phyloP scores from a whole-genome alignment of 768 basidiomycete species.

The Rubroboletus pulcherrimus region DNA sequence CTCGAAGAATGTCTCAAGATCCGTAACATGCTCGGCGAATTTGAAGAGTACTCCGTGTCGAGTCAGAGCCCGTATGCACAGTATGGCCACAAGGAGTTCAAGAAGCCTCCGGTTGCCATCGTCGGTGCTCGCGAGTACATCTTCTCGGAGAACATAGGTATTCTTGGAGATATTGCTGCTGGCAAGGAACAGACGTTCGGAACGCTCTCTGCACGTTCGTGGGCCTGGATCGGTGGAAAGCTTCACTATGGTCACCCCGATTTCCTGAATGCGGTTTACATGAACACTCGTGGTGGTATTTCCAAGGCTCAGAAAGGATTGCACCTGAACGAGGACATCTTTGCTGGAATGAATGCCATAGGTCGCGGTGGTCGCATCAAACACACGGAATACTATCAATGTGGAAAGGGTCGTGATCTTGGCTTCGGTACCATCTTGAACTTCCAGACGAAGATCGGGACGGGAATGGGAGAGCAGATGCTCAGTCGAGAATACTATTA shows the following conservation, averaged over 20 bases:
- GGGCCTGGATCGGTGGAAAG: slow-evolving; percentile 98
- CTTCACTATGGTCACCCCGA: slow-evolving; percentile 99
- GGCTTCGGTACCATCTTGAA: slow-evolving; percentile 99
- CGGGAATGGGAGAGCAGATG: slow-evolving; percentile 99
- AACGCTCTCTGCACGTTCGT: slow-evolving; percentile 90
- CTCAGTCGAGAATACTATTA: slow-evolving; percentile 99
- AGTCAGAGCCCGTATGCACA: slow-evolving; percentile 90
- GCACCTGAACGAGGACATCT: slow-evolving; percentile 99
- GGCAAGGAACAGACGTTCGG: slow-evolving; percentile 99
- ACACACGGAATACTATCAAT: slow-evolving; percentile 99
- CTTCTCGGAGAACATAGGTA: slow-evolving; percentile 99
- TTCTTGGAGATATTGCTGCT: slow-evolving; percentile 95
- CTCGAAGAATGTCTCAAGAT: slow-evolving; percentile 99
- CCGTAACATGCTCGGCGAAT: slow-evolving; percentile 95
- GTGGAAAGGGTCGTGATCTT: slow-evolving; percentile 97
- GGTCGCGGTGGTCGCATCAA: slow-evolving; percentile 97
- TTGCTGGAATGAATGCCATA: slow-evolving; percentile 97
- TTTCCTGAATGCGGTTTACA: slow-evolving; percentile 96
- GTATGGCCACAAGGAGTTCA: slow-evolving; percentile 86
- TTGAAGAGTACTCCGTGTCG: slow-evolving; percentile 87
- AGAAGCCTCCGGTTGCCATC: slow-evolving; percentile 87
- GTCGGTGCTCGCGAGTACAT: slow-evolving; percentile 99
- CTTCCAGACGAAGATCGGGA: slow-evolving; percentile 99
- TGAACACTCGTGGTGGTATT: slow-evolving; percentile 97
- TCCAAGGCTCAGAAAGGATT: slow-evolving; percentile 99